These are phyloP conservation scores for Blastosporella zonata DNA, from an alignment of 1,284 basidiomycete species.

Conservation along the genomic window DNA sequence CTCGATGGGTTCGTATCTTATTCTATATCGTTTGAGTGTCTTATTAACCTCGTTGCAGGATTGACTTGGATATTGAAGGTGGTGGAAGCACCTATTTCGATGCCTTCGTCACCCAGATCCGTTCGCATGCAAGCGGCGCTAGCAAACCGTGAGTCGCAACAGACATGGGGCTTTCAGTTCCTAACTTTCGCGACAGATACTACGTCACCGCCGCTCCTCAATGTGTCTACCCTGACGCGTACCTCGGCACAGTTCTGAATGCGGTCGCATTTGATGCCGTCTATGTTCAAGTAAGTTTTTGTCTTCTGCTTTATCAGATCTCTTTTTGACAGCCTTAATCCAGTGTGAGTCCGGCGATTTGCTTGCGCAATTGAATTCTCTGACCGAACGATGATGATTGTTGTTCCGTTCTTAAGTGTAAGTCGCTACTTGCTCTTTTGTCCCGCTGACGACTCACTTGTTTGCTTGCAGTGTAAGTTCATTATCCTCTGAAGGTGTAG, in stretches of 20 bases:
- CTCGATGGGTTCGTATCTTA: slow-evolving; percentile 50
- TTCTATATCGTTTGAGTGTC: neutral
- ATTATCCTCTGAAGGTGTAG: neutral
- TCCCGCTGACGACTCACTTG: neutral
- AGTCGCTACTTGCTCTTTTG: neutral
- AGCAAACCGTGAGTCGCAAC: slow-evolving; percentile 48
- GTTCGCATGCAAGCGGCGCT: slow-evolving; percentile 44
- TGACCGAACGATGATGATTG: neutral
- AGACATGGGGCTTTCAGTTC: no score
- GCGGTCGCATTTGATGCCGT: slow-evolving; percentile 57
- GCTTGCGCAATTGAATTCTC: neutral
- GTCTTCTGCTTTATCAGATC: neutral
- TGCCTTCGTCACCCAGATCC: slow-evolving; percentile 53
- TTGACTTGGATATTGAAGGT: slow-evolving; percentile 70
- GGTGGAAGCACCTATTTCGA: slow-evolving; percentile 49
- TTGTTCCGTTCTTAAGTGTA: neutral
- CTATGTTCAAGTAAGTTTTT: slow-evolving; percentile 48
- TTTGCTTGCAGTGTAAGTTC: neutral
- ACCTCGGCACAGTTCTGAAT: slow-evolving; percentile 50
- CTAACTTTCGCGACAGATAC: slow-evolving; percentile 35
- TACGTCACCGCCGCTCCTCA: slow-evolving; percentile 69
- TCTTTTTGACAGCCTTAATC: neutral
- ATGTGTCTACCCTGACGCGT: slow-evolving; percentile 62
- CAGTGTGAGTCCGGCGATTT: slow-evolving; percentile 12
- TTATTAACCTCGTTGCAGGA: slow-evolving; percentile 30